Percentiles rank a stretch among this genome's conserved stretches.
Evolutionary conservation across 148 eudicot genomes (phyloP).

Genomic region (Nepenthes gracilis): DNA sequence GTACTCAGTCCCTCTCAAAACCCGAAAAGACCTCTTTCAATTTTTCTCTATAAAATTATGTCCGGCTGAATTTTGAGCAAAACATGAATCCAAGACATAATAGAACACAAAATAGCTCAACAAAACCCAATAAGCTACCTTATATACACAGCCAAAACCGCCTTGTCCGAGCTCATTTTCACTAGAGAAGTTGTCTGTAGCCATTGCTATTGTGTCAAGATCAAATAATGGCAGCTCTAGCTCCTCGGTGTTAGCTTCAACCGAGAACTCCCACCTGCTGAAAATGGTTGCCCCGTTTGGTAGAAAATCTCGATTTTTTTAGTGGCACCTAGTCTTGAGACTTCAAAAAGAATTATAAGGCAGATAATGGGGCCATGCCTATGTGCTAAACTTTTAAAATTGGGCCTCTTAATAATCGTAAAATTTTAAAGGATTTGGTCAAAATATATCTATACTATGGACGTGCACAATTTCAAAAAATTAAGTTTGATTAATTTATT

Average conservation of each 20-base stretch:
- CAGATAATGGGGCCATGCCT: no score
- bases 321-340: slow-evolving; percentile 11
- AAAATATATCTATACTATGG: no score
- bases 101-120: background rate
- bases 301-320: slow-evolving; percentile 32
- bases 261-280: slow-evolving; percentile 23
- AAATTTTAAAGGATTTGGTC: no score
- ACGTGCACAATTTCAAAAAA: no score
- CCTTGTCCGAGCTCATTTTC: slow-evolving; percentile 52
- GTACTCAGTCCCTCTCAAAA: no score
- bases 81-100: no score
- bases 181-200: slow-evolving; percentile 34
- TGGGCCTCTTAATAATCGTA: no score
- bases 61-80: no score
- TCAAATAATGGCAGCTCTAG: slow-evolving; percentile 41
- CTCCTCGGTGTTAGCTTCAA: slow-evolving; percentile 20
- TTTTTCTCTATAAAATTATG: no score
- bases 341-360: background rate
- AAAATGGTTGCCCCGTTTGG: slow-evolving; percentile 10
- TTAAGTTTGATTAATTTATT: no score
- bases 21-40: no score
- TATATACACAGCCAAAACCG: slow-evolving; percentile 56
- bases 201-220: slow-evolving; percentile 18
- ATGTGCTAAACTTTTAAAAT: no score
- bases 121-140: slow-evolving; percentile 12